Evolutionary conservation across 2,329 filamentous ascomycete genomes (phyloP), one percentile per base, ranked within the genome.

Genomic region (Beauveria sp.): DNA sequence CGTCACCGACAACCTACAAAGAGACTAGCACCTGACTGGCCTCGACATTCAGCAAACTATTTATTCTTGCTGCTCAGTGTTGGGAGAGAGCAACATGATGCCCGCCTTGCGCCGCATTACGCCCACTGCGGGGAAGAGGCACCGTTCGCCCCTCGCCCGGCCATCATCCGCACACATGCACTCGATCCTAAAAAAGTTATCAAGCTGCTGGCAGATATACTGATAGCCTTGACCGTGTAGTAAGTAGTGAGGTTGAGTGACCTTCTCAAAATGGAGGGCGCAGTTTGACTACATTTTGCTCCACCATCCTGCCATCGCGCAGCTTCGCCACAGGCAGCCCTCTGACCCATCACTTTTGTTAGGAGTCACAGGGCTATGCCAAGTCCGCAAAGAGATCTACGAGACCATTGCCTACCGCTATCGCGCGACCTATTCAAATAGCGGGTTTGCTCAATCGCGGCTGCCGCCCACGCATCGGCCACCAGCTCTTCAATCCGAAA

Each of bases 401-500:
- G 5, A 28, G 51, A 40, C 51, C 20, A 18, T 46, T 14, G 34
- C 24, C 34, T 38, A 26, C 51, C 26, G 26, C 48, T 31, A 5
- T 31, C 26, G 34, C 34, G 34, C 12, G 34, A 38, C 14, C 34
- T 38, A 38, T 38, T 2, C 16, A 38, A 14, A 5, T 38, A 38
- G 34, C 34, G 34, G 12, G 31, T 34, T 26, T 5, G 51, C 51
- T 54, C 34, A 54, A n/a, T 54, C 51, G 34, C 51, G 51, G 34
- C 6, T 22, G 14, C 3, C 20, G 14, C 34, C 10, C 12, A 53
- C 3, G 16, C 18, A 57, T 24, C 38, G 42, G 10, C 42, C 54
- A 48, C 43, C 20, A 57, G 54, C 54, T 38, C 54, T 40, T 40
- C 7, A 38, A 57, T 10, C 54, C 56, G 56, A 59, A 59, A 59